Evolutionary conservation across 129 eudicot genomes (phyloP), one percentile per base, ranked within the genome.

Genomic region (Heracleum sosnowskyi): DNA sequence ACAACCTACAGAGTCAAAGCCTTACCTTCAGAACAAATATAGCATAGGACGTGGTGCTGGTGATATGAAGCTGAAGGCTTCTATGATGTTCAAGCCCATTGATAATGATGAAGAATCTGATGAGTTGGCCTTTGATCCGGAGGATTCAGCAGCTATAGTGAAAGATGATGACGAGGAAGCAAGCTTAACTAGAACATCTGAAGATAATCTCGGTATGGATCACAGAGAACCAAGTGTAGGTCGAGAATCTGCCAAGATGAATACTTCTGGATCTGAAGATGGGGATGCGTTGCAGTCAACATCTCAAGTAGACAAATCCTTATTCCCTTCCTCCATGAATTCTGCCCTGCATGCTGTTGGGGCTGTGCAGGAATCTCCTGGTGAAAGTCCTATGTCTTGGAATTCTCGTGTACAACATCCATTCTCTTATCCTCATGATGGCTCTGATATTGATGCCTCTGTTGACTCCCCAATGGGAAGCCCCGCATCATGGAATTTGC

Each of bases 401-500:
- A 89, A 81, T 74, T 84, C 88, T 17, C 90, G 84, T 44, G 45
- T 76, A 57, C 94, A 87, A 60, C 80, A 90, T 70, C 89, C 89
- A 29, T 94, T 87, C 80, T 82, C 92, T 22, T 87, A 87, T 80
- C 57, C 83, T 17, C 87, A 93, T 12, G 98, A 93, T 78, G 80
- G 69, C 11, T 91, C 90, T 37, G 97, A 91, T 75, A 73, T 84
- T 51, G 98, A 91, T 86, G 90, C 89, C 55, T 86, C 90, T 60
- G 82, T 82, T 40, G 90, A 87, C 46, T 91, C 97, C 73, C 94
- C 96, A 12, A 66, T 88, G 31, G 89, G 89, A 66, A 91, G 97
- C 77, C 97, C 96, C 26, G 98, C 88, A 44, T 89, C 96, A 37
- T 95, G 98, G 98, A 93, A 91, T 77, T 89, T 86, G 53, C 89